phyloP scores from a whole-genome alignment of 352 stramenopile species.

The Globisporangium ultimum region DNA sequence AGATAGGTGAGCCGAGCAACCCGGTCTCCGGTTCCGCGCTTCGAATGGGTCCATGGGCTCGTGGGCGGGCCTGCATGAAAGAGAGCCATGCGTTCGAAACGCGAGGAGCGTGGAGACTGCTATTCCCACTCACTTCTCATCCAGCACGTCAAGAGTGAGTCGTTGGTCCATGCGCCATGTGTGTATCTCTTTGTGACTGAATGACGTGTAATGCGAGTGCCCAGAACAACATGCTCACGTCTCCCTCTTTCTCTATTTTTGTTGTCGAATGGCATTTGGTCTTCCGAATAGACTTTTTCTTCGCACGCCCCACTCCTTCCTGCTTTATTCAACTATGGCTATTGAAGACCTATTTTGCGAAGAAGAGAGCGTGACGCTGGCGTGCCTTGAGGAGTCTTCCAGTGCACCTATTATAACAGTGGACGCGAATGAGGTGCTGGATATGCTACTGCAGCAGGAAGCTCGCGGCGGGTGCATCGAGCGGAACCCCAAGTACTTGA shows the following conservation, averaged over 20 bases:
- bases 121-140: slow-evolving; percentile 26
- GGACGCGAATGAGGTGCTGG: slow-evolving; percentile 21
- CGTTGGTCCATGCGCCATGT: background rate
- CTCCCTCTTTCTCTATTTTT: background rate
- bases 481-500: slow-evolving; percentile 30
- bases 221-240: background rate
- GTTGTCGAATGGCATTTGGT: background rate
- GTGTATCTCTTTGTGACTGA: background rate
- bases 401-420: background rate
- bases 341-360: slow-evolving; percentile 32
- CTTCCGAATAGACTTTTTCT: background rate
- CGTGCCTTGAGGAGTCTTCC: background rate
- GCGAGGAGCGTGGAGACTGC: background rate
- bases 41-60: slow-evolving; percentile 9
- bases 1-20: background rate
- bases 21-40: slow-evolving; percentile 3
- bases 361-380: slow-evolving; percentile 23
- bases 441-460: slow-evolving; percentile 25
- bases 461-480: slow-evolving; percentile 10
- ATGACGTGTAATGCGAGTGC: background rate
- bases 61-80: slow-evolving; percentile 20
- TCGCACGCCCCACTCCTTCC: background rate
- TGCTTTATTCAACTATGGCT: background rate
- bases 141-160: slow-evolving; percentile 20
- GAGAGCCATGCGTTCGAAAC: slow-evolving; percentile 37